A percentile compares a stretch with the other conserved stretches of the same genome.
phyloP scores from a whole-genome alignment of 2,329 filamentous ascomycete species.

The Sporothrix protearum region DNA sequence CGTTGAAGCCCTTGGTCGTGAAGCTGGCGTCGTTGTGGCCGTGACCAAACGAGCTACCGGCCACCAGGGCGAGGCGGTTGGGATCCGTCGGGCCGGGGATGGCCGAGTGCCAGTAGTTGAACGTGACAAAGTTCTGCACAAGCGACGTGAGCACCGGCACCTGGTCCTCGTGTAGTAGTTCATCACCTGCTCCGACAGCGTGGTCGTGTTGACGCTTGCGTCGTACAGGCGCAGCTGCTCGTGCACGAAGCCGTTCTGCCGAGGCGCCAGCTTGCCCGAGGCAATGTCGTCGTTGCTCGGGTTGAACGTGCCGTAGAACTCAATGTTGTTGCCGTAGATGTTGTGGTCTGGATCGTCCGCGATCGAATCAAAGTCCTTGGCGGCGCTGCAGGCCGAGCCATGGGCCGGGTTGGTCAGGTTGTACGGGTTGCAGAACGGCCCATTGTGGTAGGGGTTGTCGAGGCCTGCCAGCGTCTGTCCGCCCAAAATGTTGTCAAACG shows the following conservation, averaged over 20 bases:
- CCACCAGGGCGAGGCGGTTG: slow-evolving; percentile 38
- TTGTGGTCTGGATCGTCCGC: slow-evolving; percentile 43
- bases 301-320: slow-evolving; percentile 42
- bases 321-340: slow-evolving; percentile 43
- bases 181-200: slow-evolving; percentile 39
- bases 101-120: slow-evolving; percentile 46
- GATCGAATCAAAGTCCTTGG: slow-evolving; percentile 41
- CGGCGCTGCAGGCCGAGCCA: slow-evolving; percentile 33
- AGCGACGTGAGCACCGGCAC: slow-evolving; percentile 41
- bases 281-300: slow-evolving; percentile 37
- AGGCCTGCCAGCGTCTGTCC: slow-evolving; percentile 39
- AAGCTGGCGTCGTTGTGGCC: slow-evolving; percentile 33
- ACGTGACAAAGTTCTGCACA: slow-evolving; percentile 42
- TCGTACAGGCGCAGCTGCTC: slow-evolving; percentile 40
- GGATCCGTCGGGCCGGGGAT: slow-evolving; percentile 44
- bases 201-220: slow-evolving; percentile 34
- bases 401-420: slow-evolving; percentile 33
- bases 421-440: slow-evolving; percentile 42
- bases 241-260: slow-evolving; percentile 39
- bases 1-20: slow-evolving; percentile 32
- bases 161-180: slow-evolving; percentile 44
- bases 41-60: slow-evolving; percentile 35
- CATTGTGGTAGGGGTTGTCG: slow-evolving; percentile 43
- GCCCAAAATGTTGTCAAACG: slow-evolving; percentile 44
- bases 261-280: slow-evolving; percentile 25